A percentile compares a stretch with the other conserved stretches of the same genome.
Conservation (phyloP, 2,329 filamentous ascomycete genomes). For the Arthrobotrys megalospora region DNA sequence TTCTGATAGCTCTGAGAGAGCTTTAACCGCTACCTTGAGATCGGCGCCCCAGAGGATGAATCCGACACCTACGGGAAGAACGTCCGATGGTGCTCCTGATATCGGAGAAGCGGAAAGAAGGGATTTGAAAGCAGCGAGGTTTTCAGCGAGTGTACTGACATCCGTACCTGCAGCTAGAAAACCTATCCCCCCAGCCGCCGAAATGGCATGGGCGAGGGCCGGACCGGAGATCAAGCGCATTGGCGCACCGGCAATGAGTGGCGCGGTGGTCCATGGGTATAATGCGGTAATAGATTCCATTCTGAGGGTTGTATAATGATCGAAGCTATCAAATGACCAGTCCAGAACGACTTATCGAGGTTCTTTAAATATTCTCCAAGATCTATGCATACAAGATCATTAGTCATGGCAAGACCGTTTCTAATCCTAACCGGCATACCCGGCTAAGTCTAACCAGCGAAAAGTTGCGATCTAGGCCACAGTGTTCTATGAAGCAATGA, state of each 20-base stretch:
- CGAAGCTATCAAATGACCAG: neutral
- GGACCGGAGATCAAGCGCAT: slow-evolving; percentile 77
- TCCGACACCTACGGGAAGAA: slow-evolving; percentile 70
- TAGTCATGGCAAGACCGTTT: neutral
- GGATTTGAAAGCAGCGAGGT: slow-evolving; percentile 65
- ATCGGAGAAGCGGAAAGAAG: slow-evolving; percentile 61
- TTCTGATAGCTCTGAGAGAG: slow-evolving; percentile 40
- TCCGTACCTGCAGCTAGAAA: slow-evolving; percentile 51
- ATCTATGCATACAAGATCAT: neutral
- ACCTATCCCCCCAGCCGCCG: slow-evolving; percentile 71
- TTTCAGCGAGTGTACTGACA: slow-evolving; percentile 68
- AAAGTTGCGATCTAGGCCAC: neutral
- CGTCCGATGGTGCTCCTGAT: slow-evolving; percentile 30
- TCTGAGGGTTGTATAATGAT: neutral
- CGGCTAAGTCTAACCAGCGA: neutral
- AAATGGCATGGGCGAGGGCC: slow-evolving; percentile 75
- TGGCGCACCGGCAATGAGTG: slow-evolving; percentile 76
- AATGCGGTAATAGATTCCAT: slow-evolving; percentile 28
- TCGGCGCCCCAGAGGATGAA: slow-evolving; percentile 70
- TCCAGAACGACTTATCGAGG: neutral
- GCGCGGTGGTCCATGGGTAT: slow-evolving; percentile 73
- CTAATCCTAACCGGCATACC: neutral
- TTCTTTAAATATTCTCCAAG: neutral
- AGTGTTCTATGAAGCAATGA: neutral
- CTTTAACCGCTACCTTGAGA: slow-evolving; percentile 64